Conservation (phyloP, 768 basidiomycete species). For the Cystobasidium onofrii region DNA sequence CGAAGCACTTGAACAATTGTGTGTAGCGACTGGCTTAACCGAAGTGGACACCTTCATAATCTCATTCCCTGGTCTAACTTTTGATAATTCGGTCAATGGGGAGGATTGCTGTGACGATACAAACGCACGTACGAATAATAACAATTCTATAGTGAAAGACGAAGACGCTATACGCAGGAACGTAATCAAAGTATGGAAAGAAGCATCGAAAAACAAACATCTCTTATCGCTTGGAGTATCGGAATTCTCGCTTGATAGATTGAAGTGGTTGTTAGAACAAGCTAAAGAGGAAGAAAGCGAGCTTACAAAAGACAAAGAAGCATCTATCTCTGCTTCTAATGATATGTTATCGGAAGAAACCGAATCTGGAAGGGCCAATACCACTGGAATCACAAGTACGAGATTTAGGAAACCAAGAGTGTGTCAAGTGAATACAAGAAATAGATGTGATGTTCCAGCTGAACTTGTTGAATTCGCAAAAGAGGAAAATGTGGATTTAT, state of each 20-base stretch:
- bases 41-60: constrained; percentile 34
- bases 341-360: neutral
- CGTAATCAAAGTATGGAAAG: constrained; percentile 10
- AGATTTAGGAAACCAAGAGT: constrained; percentile 21
- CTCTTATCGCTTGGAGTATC: constrained; percentile 28
- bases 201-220: constrained; percentile 18
- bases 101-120: constrained; percentile 11
- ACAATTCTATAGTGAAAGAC: too few species aligned
- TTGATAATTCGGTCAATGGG: constrained; percentile 12
- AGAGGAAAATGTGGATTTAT: constrained; percentile 30
- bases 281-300: neutral
- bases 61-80: constrained; percentile 26
- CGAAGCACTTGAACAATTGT: constrained; percentile 15
- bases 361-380: neutral
- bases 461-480: constrained; percentile 30
- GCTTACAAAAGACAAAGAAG: neutral
- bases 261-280: constrained; percentile 17
- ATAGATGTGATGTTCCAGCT: constrained; percentile 21
- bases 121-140: constrained; percentile 3
- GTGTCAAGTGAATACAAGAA: constrained; percentile 29
- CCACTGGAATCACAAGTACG: neutral
- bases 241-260: constrained; percentile 31
- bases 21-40: constrained; percentile 18
- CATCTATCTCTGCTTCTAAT: neutral
- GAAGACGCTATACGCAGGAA: neutral